Conservation (phyloP, 2,329 filamentous ascomycete species). For the Huntiella abstrusa region DNA sequence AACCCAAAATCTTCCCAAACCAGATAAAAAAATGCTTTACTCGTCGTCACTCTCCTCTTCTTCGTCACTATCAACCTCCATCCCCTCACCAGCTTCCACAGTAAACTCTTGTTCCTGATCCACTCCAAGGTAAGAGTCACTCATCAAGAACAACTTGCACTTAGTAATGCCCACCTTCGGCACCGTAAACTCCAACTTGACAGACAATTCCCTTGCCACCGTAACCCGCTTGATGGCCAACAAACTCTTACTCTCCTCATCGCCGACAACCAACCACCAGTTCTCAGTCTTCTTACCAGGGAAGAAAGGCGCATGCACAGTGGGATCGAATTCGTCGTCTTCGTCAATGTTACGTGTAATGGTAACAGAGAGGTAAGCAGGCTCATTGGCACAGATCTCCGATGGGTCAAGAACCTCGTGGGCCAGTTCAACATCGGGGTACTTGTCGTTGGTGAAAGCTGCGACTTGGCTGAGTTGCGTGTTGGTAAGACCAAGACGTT, state of each 20-base stretch:
- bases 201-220: constrained; percentile 57
- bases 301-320: constrained; percentile 91
- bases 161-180: constrained; percentile 69
- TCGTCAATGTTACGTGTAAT: constrained; percentile 70
- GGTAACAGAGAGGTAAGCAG: constrained; percentile 65
- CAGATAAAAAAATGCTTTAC: background rate
- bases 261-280: constrained; percentile 95
- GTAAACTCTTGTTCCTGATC: constrained; percentile 88
- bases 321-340: constrained; percentile 49
- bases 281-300: constrained; percentile 85
- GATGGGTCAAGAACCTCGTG: constrained; percentile 72
- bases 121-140: constrained; percentile 89
- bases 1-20: background rate
- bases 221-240: constrained; percentile 91
- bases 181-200: constrained; percentile 74
- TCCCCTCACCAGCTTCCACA: constrained; percentile 71
- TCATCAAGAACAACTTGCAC: constrained; percentile 86
- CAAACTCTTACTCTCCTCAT: constrained; percentile 72
- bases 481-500: constrained; percentile 60
- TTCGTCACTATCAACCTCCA: constrained; percentile 84
- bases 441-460: constrained; percentile 87
- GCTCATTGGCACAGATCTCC: constrained; percentile 59
- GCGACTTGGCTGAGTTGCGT: constrained; percentile 76
- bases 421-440: constrained; percentile 84
- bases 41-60: constrained; percentile 39